Evolutionary conservation across 805 yeast species (phyloP).

Genomic region (Lipomyces sp.): DNA sequence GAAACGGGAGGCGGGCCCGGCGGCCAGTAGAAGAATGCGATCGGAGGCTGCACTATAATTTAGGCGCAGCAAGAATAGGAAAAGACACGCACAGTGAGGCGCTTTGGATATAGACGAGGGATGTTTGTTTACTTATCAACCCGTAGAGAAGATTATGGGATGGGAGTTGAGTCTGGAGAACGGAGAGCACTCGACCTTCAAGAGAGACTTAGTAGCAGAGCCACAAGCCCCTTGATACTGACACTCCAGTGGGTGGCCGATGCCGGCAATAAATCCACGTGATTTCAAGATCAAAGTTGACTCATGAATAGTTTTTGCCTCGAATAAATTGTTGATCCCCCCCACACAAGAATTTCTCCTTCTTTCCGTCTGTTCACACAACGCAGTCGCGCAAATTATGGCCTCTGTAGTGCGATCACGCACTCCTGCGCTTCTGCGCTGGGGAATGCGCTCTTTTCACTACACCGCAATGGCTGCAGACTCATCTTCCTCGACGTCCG

Average conservation of each 20-base stretch:
- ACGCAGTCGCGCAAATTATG: background rate
- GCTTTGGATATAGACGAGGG: background rate
- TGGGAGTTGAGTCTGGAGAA: background rate
- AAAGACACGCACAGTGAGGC: background rate
- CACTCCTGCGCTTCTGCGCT: slow-evolving; percentile 4
- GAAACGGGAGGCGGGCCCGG: slow-evolving; percentile 6
- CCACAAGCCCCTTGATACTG: background rate
- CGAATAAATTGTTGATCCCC: background rate
- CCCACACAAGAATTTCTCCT: background rate
- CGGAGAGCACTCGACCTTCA: background rate
- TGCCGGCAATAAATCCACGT: too few relatives aligned
- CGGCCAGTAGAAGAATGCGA: background rate
- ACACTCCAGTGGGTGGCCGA: background rate
- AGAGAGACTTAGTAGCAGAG: background rate
- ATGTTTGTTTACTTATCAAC: background rate
- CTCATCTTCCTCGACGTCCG: slow-evolving; percentile 68
- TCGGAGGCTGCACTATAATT: background rate
- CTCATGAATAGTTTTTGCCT: too few relatives aligned
- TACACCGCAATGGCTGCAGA: slow-evolving; percentile 2
- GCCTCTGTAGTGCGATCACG: slow-evolving; percentile 11
- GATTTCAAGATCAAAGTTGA: too few relatives aligned
- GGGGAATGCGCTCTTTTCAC: slow-evolving; percentile 5
- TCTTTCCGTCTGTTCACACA: background rate
- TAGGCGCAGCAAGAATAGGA: slow-evolving; percentile 4
- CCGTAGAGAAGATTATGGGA: background rate